Percentiles rank a stretch among this genome's conserved stretches.
Conservation (phyloP, 2,329 filamentous ascomycete genomes). For the Emericellopsis cladophorae region DNA sequence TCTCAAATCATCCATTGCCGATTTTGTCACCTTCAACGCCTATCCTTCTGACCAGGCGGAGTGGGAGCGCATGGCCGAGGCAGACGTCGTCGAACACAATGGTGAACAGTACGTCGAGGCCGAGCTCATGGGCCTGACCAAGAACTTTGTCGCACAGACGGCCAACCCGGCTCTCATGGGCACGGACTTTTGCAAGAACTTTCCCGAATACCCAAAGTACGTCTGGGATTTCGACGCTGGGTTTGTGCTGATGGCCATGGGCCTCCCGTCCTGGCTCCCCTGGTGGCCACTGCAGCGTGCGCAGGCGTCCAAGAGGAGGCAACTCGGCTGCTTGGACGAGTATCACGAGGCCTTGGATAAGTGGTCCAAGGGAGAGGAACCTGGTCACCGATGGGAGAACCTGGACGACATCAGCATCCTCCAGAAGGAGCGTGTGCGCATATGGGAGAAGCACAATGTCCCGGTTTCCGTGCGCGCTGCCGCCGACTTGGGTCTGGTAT, state of each 20-base stretch:
- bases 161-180: conserved; percentile 22
- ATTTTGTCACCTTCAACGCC: conserved; percentile 24
- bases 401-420: conserved; percentile 21
- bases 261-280: conserved; percentile 18
- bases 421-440: conserved; percentile 14
- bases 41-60: conserved; percentile 22
- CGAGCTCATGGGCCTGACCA: conserved; percentile 18
- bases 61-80: conserved; percentile 22
- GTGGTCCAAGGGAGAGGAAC: conserved; percentile 15
- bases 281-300: conserved; percentile 18
- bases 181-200: conserved; percentile 27
- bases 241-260: conserved; percentile 16
- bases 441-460: conserved; percentile 15
- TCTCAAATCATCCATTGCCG: conserved; percentile 16
- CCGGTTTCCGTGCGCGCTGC: conserved; percentile 17
- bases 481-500: conserved; percentile 21
- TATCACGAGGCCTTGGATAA: conserved; percentile 22
- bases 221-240: conserved; percentile 24
- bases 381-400: conserved; percentile 20
- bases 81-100: conserved; percentile 12
- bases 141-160: conserved; percentile 20
- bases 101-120: conserved; percentile 12
- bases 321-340: conserved; percentile 16
- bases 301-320: conserved; percentile 12
- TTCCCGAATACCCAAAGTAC: conserved; percentile 20